Evolutionary conservation across 176 grass and related monocot species (phyloP).

Genomic region (Leersia perrieri): DNA sequence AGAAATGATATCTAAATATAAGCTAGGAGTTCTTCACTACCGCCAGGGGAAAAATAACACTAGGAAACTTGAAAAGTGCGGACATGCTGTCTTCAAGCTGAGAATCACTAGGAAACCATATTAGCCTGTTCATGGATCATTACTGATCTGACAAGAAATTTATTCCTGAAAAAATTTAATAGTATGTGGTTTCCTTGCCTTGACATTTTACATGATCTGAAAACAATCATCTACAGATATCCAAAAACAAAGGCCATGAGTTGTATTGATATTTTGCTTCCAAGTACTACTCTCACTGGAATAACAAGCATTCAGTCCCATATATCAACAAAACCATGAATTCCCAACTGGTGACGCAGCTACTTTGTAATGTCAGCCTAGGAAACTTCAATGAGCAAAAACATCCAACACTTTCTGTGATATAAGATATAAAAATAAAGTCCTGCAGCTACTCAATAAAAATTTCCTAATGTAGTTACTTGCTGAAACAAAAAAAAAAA

Average conservation of each 20-base stretch:
- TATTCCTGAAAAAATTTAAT: neutral
- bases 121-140: neutral
- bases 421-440: neutral
- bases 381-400: neutral
- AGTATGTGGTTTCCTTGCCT: neutral
- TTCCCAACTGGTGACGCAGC: neutral
- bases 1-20: neutral
- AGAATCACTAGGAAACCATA: neutral
- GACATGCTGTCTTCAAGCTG: neutral
- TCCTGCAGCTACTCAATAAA: neutral
- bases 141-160: neutral
- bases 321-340: neutral
- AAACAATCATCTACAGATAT: neutral
- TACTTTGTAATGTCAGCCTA: neutral
- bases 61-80: neutral
- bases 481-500: neutral
- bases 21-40: neutral
- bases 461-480: neutral
- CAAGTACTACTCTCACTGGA: neutral
- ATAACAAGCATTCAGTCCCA: neutral
- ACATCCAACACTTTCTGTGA: neutral
- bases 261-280: neutral
- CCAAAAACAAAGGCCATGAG: neutral
- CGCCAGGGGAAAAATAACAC: neutral
- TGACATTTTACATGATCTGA: neutral